Base-by-base conservation (phyloP, 2,329 filamentous ascomycete genomes). In the Fusarium goolgardi region DNA sequence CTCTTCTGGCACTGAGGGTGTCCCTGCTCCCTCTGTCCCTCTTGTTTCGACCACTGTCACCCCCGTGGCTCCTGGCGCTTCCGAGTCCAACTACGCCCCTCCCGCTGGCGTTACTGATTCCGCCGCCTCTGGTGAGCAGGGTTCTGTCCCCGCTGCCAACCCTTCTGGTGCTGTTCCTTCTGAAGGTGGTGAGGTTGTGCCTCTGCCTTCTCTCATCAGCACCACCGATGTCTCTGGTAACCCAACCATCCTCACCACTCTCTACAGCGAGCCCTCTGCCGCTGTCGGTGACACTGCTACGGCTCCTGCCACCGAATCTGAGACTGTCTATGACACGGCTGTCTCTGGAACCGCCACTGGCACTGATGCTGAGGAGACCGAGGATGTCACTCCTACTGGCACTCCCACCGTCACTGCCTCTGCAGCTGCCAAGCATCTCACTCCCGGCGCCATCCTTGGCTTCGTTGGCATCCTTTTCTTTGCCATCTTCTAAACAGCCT, bases 381-480 rank as follows among this genome's bases (percentile, higher is more conserved):
- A 45, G 10, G 71, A 53, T 27, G 59, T 45, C 31, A 67, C 69
- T 59, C 65, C 76, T 39, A 71, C 75, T 21, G 65, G 73, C 27
- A 74, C 72, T 25, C 71, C 71, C 32, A 73, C 73, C 10, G 74
- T 75, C 40, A 73, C 75, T 29, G 69, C 76, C 27, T 78, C 76
- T 13, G 77, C 73, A n/a, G 77, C 73, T 25, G 76, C 72, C 31
- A 60, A 67, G n/a, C 63, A 68, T 35, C 63, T 70, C 43, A 45
- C 69, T 47, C 67, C 72, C 8, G 68, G 64, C n/a, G 69, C 71
- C 6, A 55, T 66, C 39, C 51, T 78, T 32, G 76, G 72, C 41
- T 51, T 71, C 29, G 75, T 65, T 25, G 71, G 68, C 66, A 55
- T 78, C 50, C 63, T 73, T 40, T 59, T 72, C 41, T 73, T 69